Conservation (phyloP, 768 basidiomycete species). For the Leccinum longicurvipes region DNA sequence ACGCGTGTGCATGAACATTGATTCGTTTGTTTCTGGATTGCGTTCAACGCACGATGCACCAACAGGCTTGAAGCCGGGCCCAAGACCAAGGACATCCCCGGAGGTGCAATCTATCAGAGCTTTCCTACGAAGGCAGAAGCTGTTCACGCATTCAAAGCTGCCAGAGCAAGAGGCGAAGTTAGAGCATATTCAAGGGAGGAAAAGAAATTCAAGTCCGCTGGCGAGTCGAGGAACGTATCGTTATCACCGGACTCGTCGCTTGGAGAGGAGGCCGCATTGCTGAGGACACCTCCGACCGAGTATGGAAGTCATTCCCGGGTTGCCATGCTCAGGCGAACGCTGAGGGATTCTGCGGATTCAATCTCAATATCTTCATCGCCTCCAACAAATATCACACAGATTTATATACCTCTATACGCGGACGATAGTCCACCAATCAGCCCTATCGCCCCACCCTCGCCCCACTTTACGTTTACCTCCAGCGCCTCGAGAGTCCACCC, state of each 20-base stretch:
- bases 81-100: constrained; percentile 41
- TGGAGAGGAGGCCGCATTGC: constrained; percentile 13
- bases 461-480: constrained; percentile 18
- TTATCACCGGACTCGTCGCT: constrained; percentile 12
- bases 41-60: constrained; percentile 1
- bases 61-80: constrained; percentile 46
- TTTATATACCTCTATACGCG: constrained; percentile 13
- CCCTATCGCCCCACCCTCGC: constrained; percentile 7
- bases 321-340: constrained; percentile 5
- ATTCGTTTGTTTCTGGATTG: constrained; percentile 16
- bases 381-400: constrained; percentile 23
- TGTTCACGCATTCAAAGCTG: constrained; percentile 25
- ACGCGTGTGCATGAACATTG: constrained; percentile 21
- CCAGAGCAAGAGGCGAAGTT: constrained; percentile 29
- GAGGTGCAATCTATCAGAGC: constrained; percentile 41
- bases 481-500: constrained; percentile 19
- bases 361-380: constrained; percentile 21
- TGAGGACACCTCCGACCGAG: constrained; percentile 13
- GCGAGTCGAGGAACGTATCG: constrained; percentile 5
- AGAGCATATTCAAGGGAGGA: constrained; percentile 8
- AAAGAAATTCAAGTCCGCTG: not conserved
- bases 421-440: constrained; percentile 11
- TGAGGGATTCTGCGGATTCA: constrained; percentile 10
- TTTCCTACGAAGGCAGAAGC: constrained; percentile 45
- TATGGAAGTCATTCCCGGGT: constrained; percentile 1